Percentiles rank a stretch among this genome's conserved stretches.
These are phyloP conservation scores for Tetracladium setigerum DNA, from an alignment of 495 filamentous ascomycete species.

Conservation along the genomic window DNA sequence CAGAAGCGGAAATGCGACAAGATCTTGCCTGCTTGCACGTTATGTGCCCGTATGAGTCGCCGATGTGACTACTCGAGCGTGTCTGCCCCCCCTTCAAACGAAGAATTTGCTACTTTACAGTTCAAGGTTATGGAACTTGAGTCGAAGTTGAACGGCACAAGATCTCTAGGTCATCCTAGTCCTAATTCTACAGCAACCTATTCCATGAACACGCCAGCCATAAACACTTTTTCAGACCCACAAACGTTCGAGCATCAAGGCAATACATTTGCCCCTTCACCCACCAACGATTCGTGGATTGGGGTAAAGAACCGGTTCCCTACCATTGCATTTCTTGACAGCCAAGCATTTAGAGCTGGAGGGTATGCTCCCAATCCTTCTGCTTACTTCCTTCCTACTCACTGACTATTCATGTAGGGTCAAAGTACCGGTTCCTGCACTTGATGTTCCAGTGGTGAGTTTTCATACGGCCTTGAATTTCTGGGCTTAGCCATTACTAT, in stretches of 20 bases:
- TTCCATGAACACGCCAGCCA: constrained; percentile 1
- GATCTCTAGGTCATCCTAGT: background rate
- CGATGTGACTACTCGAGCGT: constrained; percentile 35
- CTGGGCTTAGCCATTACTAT: too few relatives aligned
- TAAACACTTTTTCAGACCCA: too few relatives aligned
- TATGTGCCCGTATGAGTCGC: constrained; percentile 33
- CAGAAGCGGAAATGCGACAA: constrained; percentile 47
- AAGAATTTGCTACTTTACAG: constrained; percentile 31
- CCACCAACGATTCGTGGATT: constrained; percentile 11
- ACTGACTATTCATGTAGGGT: constrained; percentile 8
- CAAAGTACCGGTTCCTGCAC: constrained; percentile 21
- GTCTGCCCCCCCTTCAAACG: constrained; percentile 25
- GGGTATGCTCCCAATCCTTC: constrained; percentile 15
- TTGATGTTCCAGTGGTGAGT: constrained; percentile 23
- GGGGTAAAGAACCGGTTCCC: constrained; percentile 17
- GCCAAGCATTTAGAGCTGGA: constrained; percentile 26
- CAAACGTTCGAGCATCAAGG: too few relatives aligned
- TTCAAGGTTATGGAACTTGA: constrained; percentile 33
- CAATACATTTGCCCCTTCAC: background rate
- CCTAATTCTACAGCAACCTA: constrained; percentile 3
- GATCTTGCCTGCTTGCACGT: constrained; percentile 31
- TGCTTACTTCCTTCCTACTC: background rate
- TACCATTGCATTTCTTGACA: constrained; percentile 29
- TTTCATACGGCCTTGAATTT: background rate
- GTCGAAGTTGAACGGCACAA: constrained; percentile 21